Conservation (phyloP, 1,284 basidiomycete genomes). For the Athelia sp. region DNA sequence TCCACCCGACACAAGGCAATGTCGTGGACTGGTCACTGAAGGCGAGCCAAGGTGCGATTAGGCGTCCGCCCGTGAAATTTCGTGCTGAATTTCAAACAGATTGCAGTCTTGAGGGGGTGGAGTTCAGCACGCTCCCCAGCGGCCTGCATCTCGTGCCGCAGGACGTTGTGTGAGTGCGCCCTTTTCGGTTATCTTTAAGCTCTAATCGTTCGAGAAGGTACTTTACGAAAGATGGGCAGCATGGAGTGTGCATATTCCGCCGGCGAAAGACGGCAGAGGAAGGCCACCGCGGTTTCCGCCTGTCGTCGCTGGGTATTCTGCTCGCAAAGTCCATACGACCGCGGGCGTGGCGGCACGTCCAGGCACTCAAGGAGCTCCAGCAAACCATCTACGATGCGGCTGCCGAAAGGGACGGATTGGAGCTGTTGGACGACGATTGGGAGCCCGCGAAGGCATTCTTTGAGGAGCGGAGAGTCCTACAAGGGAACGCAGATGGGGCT, state of each 20-base stretch:
- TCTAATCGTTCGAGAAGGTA: conserved; percentile 39
- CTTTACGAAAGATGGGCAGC: conserved; percentile 63
- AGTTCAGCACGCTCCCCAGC: conserved; percentile 75
- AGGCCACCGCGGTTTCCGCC: conserved; percentile 72
- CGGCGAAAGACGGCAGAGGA: conserved; percentile 59
- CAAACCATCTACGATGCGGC: conserved; percentile 48
- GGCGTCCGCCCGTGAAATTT: neutral
- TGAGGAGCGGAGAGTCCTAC: conserved; percentile 48
- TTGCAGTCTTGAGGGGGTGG: conserved; percentile 61
- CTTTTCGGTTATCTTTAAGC: conserved; percentile 1
- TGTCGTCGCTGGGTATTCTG: conserved; percentile 73
- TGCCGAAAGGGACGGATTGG: conserved; percentile 40
- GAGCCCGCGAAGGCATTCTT: conserved; percentile 59
- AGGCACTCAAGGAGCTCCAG: conserved; percentile 55
- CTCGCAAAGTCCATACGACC: conserved; percentile 58
- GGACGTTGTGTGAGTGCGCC: conserved; percentile 61
- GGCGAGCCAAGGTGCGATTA: conserved; percentile 51
- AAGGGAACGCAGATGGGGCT: conserved; percentile 42
- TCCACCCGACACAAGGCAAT: conserved; percentile 77
- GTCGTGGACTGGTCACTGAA: conserved; percentile 71
- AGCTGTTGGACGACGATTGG: conserved; percentile 57
- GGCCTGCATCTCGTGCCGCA: conserved; percentile 75
- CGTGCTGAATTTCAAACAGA: conserved; percentile 31
- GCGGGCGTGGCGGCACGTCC: conserved; percentile 67
- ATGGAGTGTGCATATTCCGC: conserved; percentile 68